Percentiles rank a stretch among this genome's conserved stretches.
Conservation (phyloP, 2,329 filamentous ascomycete species). For the Arachnopeziza araneosa region DNA sequence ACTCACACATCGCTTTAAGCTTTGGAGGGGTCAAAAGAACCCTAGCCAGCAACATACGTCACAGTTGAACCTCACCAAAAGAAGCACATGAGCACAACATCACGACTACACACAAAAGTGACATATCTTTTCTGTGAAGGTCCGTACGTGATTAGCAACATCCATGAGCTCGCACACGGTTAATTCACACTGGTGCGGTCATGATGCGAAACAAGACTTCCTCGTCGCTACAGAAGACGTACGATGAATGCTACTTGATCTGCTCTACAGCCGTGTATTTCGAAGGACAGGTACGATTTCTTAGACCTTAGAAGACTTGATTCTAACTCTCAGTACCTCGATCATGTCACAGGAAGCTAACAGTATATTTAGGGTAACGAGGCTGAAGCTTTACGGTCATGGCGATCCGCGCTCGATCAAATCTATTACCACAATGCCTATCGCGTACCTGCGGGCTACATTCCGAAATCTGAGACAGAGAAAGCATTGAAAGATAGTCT, state of each 20-base stretch:
- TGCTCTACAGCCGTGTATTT: conserved; percentile 97
- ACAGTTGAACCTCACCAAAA: background rate
- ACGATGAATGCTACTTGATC: conserved; percentile 91
- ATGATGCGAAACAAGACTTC: conserved; percentile 53
- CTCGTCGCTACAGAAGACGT: conserved; percentile 87
- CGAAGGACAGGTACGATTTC: conserved; percentile 70
- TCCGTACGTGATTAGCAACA: background rate
- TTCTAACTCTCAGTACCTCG: background rate
- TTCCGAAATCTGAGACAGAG: conserved; percentile 75
- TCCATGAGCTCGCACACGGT: conserved; percentile 12
- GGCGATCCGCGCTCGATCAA: conserved; percentile 81
- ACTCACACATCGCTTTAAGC: background rate
- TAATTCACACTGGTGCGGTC: conserved; percentile 11
- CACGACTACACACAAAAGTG: background rate
- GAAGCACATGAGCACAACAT: background rate
- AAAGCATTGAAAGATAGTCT: conserved; percentile 76
- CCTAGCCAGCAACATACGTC: background rate
- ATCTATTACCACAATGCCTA: conserved; percentile 83
- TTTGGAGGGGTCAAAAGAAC: background rate
- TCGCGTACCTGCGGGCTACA: conserved; percentile 62
- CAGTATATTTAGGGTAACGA: conserved; percentile 68
- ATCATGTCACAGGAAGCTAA: background rate
- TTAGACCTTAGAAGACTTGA: background rate
- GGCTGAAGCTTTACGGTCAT: conserved; percentile 81
- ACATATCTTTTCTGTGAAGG: background rate